Base-by-base conservation (phyloP, 2,329 filamentous ascomycete species). In the Alternaria solani region DNA sequence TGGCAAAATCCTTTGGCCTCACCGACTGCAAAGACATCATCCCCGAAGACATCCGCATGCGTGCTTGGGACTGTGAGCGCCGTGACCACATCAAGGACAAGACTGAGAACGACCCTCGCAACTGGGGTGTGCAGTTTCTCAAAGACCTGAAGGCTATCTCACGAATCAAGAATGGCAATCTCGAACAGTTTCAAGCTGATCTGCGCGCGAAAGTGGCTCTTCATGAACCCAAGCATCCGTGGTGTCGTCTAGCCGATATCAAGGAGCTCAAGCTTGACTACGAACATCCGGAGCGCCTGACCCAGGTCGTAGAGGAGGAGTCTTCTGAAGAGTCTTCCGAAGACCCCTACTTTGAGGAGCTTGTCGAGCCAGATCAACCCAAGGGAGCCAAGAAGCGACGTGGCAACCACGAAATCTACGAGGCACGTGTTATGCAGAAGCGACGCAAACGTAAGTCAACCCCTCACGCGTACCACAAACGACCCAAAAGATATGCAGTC, bases 41-140 rank as follows among this genome's bases (percentile, higher is more conserved):
- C 30, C 75, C 75, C 1, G 59, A 70, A 28, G 72, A 77, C n/a
- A 77, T 78, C 34, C 73, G 75, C 44, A 77, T 78, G 74, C 74
- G 75, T n/a, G 59, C 62, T 8, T 78, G 75, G 73, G 75, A 78
- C 60, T 74, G 72, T 34, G 74, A 76, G 26, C 66, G 73, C 14
- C 70, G 73, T 20, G 74, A 77, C 18, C 74, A 77, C 56, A 75
- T 76, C 65, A 72, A 70, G 47, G 62, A 69, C 51, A 32, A 76
- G 58, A 68, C 74, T 0, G 75, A 78, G 59, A 69, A 76, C 30
- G 74, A 78, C 43, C 68, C 73, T 5, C 74, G 75, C 39, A 75
- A 78, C 55, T 77, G 75, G 75, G 75, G 74, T 16, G 73, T 77
- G 14, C 74, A 76, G 54, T 76, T 78, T n/a, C 70, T 78, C 51